phyloP scores from a whole-genome alignment of 176 grass and related monocot genomes.

The Tillandsia fasciculata region DNA sequence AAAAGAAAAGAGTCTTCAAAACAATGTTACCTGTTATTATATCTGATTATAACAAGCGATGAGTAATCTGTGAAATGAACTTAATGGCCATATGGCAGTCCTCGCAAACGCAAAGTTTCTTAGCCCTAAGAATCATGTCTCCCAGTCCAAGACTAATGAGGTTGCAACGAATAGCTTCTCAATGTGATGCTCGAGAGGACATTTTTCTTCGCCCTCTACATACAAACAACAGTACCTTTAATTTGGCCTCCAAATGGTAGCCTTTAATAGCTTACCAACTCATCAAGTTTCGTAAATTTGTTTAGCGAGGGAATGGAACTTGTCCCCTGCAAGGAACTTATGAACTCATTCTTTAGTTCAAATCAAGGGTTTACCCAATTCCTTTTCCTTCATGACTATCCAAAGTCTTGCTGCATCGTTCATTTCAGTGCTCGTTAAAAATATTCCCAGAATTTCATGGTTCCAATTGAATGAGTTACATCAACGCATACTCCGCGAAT shows the following conservation, averaged over 20 bases:
- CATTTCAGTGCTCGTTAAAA: constrained; percentile 39
- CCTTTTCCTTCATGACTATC: constrained; percentile 34
- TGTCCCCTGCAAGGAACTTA: constrained; percentile 51
- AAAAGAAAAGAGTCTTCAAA: constrained; percentile 42
- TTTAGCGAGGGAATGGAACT: constrained; percentile 30
- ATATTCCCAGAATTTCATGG: constrained; percentile 53
- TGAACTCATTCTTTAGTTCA: constrained; percentile 36
- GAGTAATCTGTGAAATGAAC: constrained; percentile 39
- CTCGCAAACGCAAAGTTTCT: constrained; percentile 51
- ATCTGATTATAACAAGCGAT: constrained; percentile 38
- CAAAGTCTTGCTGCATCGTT: constrained; percentile 44
- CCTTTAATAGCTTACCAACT: constrained; percentile 45
- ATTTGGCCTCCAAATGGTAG: constrained; percentile 42
- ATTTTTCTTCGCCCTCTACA: constrained; percentile 50
- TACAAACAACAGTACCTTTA: constrained; percentile 54
- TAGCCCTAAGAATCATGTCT: constrained; percentile 43
- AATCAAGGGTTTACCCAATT: constrained; percentile 43
- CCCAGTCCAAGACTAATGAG: constrained; percentile 28
- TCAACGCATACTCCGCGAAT: constrained; percentile 40
- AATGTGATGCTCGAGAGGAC: constrained; percentile 50
- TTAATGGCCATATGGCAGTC: constrained; percentile 53
- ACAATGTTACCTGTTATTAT: constrained; percentile 53
- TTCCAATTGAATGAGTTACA: constrained; percentile 48
- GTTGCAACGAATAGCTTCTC: constrained; percentile 51
- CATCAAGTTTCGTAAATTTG: constrained; percentile 44